phyloP scores from a whole-genome alignment of 345 rosid genomes.

The Microthlaspi erraticum region DNA sequence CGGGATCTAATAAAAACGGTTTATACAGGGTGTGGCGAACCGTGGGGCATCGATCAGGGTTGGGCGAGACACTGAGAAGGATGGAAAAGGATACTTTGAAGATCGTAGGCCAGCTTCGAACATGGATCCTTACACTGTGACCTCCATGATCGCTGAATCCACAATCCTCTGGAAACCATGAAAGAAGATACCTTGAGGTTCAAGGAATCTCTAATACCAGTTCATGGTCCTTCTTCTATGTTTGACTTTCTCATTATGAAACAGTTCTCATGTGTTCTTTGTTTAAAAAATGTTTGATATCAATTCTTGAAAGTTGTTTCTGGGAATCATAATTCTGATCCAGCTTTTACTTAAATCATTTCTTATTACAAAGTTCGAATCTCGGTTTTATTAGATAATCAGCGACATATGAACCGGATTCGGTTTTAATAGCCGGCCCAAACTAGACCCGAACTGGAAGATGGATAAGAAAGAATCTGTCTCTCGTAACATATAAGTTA shows the following conservation, averaged over 20 bases:
- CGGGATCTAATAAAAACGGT: background rate
- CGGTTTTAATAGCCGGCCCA: constrained; percentile 11
- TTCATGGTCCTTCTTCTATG: constrained; percentile 18
- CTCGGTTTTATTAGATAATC: background rate
- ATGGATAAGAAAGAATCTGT: background rate
- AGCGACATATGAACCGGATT: background rate
- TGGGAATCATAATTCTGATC: background rate
- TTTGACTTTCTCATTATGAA: constrained; percentile 18
- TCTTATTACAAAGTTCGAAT: background rate
- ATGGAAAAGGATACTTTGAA: constrained; percentile 80
- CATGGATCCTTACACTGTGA: constrained; percentile 90
- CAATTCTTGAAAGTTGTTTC: background rate
- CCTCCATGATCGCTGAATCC: constrained; percentile 85
- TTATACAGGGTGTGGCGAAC: constrained; percentile 56
- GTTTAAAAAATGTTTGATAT: background rate
- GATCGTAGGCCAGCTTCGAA: constrained; percentile 91
- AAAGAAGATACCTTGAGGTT: constrained; percentile 18
- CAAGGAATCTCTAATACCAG: constrained; percentile 15
- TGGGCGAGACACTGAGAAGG: constrained; percentile 79
- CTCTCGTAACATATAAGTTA: background rate
- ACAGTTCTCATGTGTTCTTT: constrained; percentile 18
- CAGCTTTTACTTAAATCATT: background rate
- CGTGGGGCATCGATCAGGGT: constrained; percentile 86
- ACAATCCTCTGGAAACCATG: constrained; percentile 71
- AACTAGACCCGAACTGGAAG: background rate